Percentiles rank a stretch among this genome's conserved stretches.
These are phyloP conservation scores for Phytophthora foliorum DNA, from an alignment of 352 stramenopile genomes.

Conservation along the genomic window DNA sequence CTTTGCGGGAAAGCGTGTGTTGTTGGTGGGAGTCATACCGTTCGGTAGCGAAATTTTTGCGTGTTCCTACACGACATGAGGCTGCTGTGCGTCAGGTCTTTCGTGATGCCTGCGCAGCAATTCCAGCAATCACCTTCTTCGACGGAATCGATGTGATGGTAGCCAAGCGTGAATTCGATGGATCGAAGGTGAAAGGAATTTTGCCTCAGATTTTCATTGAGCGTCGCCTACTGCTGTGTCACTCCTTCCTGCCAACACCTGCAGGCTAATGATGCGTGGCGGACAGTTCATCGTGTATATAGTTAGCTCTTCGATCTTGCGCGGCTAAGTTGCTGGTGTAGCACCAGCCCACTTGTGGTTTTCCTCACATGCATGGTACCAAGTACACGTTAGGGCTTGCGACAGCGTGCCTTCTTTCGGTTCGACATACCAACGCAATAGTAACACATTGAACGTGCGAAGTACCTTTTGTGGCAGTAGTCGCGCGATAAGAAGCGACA, in stretches of 20 bases:
- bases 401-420: constrained; percentile 3
- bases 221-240: background rate
- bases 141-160: constrained; percentile 92
- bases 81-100: constrained; percentile 85
- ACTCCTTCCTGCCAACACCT: background rate
- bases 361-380: constrained; percentile 1
- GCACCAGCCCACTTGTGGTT: background rate
- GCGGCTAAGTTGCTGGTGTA: background rate
- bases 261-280: background rate
- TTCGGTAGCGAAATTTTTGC: too few relatives aligned
- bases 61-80: too few relatives aligned
- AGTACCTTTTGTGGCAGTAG: constrained; percentile 14
- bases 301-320: background rate
- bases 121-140: constrained; percentile 94
- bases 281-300: too few relatives aligned
- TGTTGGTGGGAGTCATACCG: too few relatives aligned
- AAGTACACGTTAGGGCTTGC: constrained; percentile 3
- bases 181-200: too few relatives aligned
- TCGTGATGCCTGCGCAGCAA: constrained; percentile 72
- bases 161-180: constrained; percentile 79
- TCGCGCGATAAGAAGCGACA: constrained; percentile 14
- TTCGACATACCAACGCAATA: constrained; percentile 20
- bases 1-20: too few relatives aligned
- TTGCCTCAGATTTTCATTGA: background rate
- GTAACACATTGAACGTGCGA: constrained; percentile 26